A percentile compares a stretch with the other conserved stretches of the same genome.
Evolutionary conservation across 768 basidiomycete genomes (phyloP).

Genomic region (Tricholomella constricta): DNA sequence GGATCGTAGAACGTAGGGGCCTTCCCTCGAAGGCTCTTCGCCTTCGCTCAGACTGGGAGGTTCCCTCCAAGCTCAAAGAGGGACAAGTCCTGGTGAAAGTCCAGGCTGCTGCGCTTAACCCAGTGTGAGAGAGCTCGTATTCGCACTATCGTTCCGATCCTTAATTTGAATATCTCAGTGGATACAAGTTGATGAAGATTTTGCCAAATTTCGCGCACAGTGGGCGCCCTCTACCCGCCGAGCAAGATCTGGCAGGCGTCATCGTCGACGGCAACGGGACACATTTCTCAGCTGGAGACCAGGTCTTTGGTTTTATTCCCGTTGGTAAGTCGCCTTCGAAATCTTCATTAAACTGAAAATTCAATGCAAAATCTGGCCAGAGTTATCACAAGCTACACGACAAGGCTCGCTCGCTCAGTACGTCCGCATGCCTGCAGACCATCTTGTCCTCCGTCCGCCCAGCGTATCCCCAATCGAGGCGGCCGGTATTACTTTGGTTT

Average conservation of each 20-base stretch:
- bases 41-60: conserved; percentile 38
- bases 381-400: conserved; percentile 34
- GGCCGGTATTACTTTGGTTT: conserved; percentile 60
- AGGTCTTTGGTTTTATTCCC: conserved; percentile 60
- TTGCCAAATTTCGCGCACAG: conserved; percentile 47
- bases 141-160: not conserved
- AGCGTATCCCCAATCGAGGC: conserved; percentile 58
- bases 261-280: conserved; percentile 58
- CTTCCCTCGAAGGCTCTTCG: conserved; percentile 33
- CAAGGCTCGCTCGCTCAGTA: conserved; percentile 67
- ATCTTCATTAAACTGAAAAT: not conserved
- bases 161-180: conserved; percentile 40
- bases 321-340: conserved; percentile 27
- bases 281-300: conserved; percentile 57
- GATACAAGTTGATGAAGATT: conserved; percentile 56
- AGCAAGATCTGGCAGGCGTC: conserved; percentile 65
- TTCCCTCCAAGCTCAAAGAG: conserved; percentile 32
- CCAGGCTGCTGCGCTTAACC: conserved; percentile 62
- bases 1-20: conserved; percentile 37
- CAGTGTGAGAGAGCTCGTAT: conserved; percentile 48
- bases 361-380: conserved; percentile 1
- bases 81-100: conserved; percentile 39
- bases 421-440: conserved; percentile 41
- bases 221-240: conserved; percentile 53
- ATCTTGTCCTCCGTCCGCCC: conserved; percentile 46